Conservation (phyloP, 2,329 filamentous ascomycete genomes). For the Hysterium pulicare region DNA sequence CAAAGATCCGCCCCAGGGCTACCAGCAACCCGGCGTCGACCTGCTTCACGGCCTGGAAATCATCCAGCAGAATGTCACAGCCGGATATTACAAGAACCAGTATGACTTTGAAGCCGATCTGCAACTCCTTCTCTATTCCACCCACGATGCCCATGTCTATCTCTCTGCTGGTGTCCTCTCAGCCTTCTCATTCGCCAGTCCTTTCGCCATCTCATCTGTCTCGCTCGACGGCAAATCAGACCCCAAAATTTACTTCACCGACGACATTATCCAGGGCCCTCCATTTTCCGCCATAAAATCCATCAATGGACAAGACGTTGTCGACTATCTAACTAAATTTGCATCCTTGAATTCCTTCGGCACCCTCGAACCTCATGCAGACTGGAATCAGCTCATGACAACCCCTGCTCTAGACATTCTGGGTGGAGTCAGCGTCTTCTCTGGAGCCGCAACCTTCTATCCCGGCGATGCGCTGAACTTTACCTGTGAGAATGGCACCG, state of each 20-base stretch:
- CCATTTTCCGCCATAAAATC: slow-evolving; percentile 21
- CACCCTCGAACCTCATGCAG: slow-evolving; percentile 39
- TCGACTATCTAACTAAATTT: slow-evolving; percentile 20
- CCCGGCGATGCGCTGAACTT: slow-evolving; percentile 28
- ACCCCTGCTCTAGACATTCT: slow-evolving; percentile 17
- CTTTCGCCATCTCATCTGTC: slow-evolving; percentile 22
- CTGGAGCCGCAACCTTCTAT: slow-evolving; percentile 31
- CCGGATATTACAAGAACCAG: slow-evolving; percentile 32
- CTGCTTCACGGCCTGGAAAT: slow-evolving; percentile 23
- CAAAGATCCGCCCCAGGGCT: slow-evolving; percentile 38
- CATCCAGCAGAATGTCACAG: slow-evolving; percentile 22
- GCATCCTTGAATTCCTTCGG: slow-evolving; percentile 32
- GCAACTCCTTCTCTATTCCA: slow-evolving; percentile 23
- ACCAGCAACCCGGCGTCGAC: slow-evolving; percentile 41
- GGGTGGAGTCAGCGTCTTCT: slow-evolving; percentile 13
- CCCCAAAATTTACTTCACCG: slow-evolving; percentile 32
- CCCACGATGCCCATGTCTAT: slow-evolving; percentile 32
- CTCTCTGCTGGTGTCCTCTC: slow-evolving; percentile 24
- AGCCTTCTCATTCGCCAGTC: slow-evolving; percentile 21
- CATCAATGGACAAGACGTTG: slow-evolving; percentile 25
- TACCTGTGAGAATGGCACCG: slow-evolving; percentile 20
- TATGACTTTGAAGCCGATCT: slow-evolving; percentile 40
- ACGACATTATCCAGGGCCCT: slow-evolving; percentile 22
- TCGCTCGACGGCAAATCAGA: slow-evolving; percentile 21
- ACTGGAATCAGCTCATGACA: slow-evolving; percentile 39